These are phyloP conservation scores for Aspergillus haitiensis DNA, from an alignment of 495 filamentous ascomycete genomes.

Conservation along the genomic window DNA sequence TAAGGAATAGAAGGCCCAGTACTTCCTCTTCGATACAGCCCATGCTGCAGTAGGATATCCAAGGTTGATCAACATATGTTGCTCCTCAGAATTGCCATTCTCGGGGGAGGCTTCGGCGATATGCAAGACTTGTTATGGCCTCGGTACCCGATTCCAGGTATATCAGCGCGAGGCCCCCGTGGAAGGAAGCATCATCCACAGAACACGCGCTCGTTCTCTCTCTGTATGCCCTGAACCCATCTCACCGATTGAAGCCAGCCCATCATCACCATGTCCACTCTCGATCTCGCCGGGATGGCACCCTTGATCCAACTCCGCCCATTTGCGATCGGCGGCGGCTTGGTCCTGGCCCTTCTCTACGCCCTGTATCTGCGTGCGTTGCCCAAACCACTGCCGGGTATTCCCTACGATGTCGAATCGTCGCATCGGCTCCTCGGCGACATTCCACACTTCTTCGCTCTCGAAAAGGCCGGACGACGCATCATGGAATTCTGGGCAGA, in stretches of 20 bases:
- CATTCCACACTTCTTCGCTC: background rate
- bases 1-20: too few species aligned
- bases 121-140: background rate
- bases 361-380: background rate
- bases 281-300: background rate
- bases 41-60: background rate
- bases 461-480: background rate
- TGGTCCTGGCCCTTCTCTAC: background rate
- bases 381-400: background rate
- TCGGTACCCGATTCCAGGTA: background rate
- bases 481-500: background rate
- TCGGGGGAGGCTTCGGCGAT: background rate
- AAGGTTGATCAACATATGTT: background rate
- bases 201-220: too few species aligned
- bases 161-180: background rate
- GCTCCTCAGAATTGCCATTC: background rate
- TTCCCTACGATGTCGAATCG: background rate
- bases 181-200: too few species aligned
- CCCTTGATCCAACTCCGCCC: background rate
- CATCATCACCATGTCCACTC: background rate
- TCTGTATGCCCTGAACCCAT: background rate
- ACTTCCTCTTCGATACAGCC: too few species aligned
- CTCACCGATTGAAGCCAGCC: background rate
- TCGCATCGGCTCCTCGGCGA: background rate
- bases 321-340: background rate